Percentiles rank a stretch among this genome's conserved stretches.
Conservation (phyloP, 2,329 filamentous ascomycete species). For the Biscogniauxia marginata region DNA sequence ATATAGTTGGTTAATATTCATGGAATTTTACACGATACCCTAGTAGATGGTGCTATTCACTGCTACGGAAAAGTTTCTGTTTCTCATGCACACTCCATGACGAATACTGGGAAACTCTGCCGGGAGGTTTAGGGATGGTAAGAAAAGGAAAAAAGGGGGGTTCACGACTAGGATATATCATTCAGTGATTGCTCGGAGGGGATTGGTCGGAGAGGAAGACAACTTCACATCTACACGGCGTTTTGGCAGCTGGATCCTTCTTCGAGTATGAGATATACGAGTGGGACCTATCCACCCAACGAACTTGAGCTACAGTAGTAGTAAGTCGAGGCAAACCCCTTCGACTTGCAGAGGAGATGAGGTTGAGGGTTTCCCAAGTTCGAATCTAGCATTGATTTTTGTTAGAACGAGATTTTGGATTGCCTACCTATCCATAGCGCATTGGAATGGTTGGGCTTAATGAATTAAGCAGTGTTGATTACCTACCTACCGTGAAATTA, state of each 20-base stretch:
- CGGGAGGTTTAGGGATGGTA: background rate
- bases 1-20: background rate
- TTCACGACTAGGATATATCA: background rate
- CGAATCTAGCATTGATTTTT: background rate
- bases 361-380: background rate
- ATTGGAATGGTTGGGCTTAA: background rate
- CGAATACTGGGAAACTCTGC: background rate
- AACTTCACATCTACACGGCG: background rate
- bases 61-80: background rate
- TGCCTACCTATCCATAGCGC: background rate
- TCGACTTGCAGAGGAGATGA: background rate
- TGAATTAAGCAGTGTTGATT: no score
- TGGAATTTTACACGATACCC: background rate
- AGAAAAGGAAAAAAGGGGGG: background rate
- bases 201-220: background rate
- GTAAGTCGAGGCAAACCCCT: background rate
- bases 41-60: background rate
- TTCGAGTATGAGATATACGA: background rate
- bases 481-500: no score
- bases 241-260: background rate
- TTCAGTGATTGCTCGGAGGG: background rate
- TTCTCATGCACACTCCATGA: background rate
- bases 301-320: background rate
- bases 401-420: background rate
- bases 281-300: background rate